Conservation (phyloP, 805 yeast species). For the Saturnispora zaruensis region DNA sequence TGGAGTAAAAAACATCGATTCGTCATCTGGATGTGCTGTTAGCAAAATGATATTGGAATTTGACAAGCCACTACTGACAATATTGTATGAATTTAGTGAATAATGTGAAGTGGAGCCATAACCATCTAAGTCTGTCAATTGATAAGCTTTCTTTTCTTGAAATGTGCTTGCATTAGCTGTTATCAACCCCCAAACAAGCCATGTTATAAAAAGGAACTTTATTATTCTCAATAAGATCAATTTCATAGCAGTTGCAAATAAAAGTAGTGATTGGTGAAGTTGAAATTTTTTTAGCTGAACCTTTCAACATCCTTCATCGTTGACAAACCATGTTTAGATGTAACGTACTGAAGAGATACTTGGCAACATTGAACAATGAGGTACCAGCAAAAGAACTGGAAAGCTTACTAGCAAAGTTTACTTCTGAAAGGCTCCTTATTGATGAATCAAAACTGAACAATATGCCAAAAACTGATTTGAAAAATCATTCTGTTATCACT, state of each 20-base stretch:
- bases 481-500: background rate
- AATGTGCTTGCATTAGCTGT: background rate
- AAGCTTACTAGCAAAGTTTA: background rate
- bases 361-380: background rate
- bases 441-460: background rate
- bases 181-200: background rate
- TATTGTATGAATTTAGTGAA: slow-evolving; percentile 17
- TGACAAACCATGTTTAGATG: background rate
- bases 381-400: background rate
- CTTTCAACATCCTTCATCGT: background rate
- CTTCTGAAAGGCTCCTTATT: background rate
- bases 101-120: slow-evolving; percentile 2
- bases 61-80: slow-evolving; percentile 14
- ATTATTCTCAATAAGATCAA: background rate
- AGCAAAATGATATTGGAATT: slow-evolving; percentile 30
- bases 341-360: background rate
- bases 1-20: slow-evolving; percentile 94
- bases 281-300: background rate
- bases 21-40: slow-evolving; percentile 97
- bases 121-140: background rate
- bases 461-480: background rate
- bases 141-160: background rate
- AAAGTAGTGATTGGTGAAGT: too few relatives aligned
- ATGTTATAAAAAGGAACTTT: background rate
- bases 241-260: background rate